Base-by-base conservation (phyloP, 768 basidiomycete genomes). In the Trametes coccinea region DNA sequence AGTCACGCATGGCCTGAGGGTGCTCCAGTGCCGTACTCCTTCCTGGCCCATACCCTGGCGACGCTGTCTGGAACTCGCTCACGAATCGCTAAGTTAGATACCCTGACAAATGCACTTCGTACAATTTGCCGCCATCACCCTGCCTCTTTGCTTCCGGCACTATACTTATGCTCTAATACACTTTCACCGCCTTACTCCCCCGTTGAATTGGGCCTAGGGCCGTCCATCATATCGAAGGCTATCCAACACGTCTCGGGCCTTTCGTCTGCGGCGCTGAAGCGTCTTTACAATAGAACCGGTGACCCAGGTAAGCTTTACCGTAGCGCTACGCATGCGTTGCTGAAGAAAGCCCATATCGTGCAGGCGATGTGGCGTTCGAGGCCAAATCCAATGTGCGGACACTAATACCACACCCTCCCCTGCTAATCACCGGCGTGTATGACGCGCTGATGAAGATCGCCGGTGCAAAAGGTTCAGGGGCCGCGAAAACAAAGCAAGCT, bases 91-190 rank as follows among this genome's bases (percentile, higher is more conserved):
- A 92, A 93, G 56, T 71, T 85, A 61, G 85, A 88, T 67, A 81
- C 80, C 16, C 74, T 92, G 58, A 88, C 87, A 40, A 96, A 95
- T 67, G 80, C 88, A 31, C 73, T 96, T 8, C 86, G 89, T 31
- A 80, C 84, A 22, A 80, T 96, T 54, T 79, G 86, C 62, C 71
- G 76, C 41, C 82, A 85, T 66, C 84, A 93, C 67, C 83, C 90
- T 0, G 56, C 78, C 22, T 89, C 91, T 43, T 81, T 96, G 46
- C 76, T 89, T 48, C 82, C 90, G n/a, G 80, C 90, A 39, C 75
- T 93, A 6, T 94, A 93, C 71, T 83, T 94, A 22, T 77, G 94
- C 34, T 92, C 92, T 11, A 95, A 93, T 71, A 83, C 89, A 22
- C 79, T 94, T 39, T 80, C 84, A 1, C 90, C 92, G 17, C 83